These are phyloP conservation scores for Amauroascus verrucosus DNA, from an alignment of 2,329 filamentous ascomycete genomes.

Conservation along the genomic window DNA sequence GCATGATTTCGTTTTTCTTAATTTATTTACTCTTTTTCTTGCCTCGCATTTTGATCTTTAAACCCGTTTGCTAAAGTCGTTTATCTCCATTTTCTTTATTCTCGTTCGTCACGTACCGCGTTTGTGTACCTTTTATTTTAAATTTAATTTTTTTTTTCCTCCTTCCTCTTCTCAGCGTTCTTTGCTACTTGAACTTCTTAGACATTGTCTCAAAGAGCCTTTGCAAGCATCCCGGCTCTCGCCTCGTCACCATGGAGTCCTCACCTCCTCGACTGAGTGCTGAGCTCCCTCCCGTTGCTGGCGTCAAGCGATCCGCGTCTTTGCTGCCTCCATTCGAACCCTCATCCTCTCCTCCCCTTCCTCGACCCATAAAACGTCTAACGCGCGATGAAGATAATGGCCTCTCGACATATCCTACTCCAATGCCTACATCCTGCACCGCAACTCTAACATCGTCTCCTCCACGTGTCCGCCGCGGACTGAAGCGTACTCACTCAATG, in stretches of 20 bases:
- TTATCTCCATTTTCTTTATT: not conserved
- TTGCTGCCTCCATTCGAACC: slow-evolving; percentile 43
- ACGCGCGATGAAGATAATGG: slow-evolving; percentile 36
- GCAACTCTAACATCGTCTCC: slow-evolving; percentile 84
- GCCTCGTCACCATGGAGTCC: slow-evolving; percentile 30
- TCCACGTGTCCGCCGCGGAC: slow-evolving; percentile 47
- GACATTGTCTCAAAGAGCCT: slow-evolving; percentile 5
- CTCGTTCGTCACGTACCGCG: not conserved
- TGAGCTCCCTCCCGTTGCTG: slow-evolving; percentile 25
- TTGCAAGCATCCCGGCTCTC: slow-evolving; percentile 2
- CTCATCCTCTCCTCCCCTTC: slow-evolving; percentile 40
- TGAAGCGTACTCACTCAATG: slow-evolving; percentile 53
- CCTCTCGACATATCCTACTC: slow-evolving; percentile 70
- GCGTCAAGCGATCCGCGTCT: slow-evolving; percentile 39
- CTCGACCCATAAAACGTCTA: slow-evolving; percentile 39
- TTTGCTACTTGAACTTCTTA: slow-evolving; percentile 6
- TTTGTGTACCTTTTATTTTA: not conserved
- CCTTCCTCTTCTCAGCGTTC: not conserved
- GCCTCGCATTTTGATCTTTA: not conserved
- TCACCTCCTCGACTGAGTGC: slow-evolving; percentile 30
- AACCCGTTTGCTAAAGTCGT: not conserved
- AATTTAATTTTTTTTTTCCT: not conserved
- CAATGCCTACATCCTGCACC: slow-evolving; percentile 85
- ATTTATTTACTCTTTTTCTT: not conserved
- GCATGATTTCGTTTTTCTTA: not conserved